These are phyloP conservation scores for Ceratobasidium papillatum DNA, from an alignment of 1,284 basidiomycete species.

Conservation along the genomic window DNA sequence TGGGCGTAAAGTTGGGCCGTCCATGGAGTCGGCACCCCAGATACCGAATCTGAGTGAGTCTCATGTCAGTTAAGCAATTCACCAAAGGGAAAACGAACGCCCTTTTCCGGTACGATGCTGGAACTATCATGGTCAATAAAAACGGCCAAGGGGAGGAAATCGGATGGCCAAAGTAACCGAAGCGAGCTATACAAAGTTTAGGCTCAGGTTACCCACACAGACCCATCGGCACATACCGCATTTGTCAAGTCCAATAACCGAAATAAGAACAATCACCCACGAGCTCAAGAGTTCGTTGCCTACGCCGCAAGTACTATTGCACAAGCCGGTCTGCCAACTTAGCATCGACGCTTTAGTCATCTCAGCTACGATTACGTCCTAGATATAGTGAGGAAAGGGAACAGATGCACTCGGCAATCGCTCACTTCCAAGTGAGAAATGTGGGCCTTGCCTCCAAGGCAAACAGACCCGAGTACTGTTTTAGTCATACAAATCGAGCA, in stretches of 20 bases:
- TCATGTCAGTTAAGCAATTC: not conserved
- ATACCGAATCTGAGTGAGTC: slow-evolving; percentile 4
- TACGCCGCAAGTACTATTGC: not conserved
- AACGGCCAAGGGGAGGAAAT: not conserved
- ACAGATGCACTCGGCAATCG: not conserved
- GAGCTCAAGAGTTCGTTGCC: not conserved
- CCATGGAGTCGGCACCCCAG: not conserved
- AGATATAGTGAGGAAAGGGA: slow-evolving; percentile 4
- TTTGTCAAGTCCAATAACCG: not conserved
- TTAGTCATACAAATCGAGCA: too few species aligned
- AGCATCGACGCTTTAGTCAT: not conserved
- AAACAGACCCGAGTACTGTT: slow-evolving; percentile 38
- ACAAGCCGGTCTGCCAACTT: slow-evolving; percentile 4
- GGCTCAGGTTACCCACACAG: not conserved
- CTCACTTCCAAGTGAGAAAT: not conserved
- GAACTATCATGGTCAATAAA: not conserved
- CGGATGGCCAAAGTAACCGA: not conserved
- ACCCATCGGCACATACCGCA: not conserved
- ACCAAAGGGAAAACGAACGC: not conserved
- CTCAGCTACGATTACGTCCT: slow-evolving; percentile 10
- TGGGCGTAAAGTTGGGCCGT: not conserved
- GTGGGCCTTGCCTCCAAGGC: slow-evolving; percentile 15
- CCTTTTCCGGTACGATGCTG: not conserved
- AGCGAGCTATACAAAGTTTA: not conserved
- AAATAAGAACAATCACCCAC: not conserved